A percentile compares a stretch with the other conserved stretches of the same genome.
Evolutionary conservation across 305 asterid species (phyloP).

Genomic region (Fraxinus angustifolia): DNA sequence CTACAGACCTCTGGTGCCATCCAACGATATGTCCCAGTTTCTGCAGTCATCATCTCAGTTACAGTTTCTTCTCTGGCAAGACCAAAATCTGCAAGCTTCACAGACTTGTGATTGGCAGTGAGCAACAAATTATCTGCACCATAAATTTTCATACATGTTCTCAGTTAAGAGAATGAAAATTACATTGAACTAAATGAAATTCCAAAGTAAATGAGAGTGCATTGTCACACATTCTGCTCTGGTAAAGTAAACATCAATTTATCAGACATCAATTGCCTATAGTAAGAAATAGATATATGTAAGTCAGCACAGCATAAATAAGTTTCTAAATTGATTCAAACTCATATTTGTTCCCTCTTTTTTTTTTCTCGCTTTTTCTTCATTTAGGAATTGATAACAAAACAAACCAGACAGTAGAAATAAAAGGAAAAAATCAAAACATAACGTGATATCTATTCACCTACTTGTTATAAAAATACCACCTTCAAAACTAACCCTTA

Average conservation of each 20-base stretch:
- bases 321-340: background rate
- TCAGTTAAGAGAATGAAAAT: slow-evolving; percentile 22
- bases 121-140: slow-evolving; percentile 93
- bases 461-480: slow-evolving; percentile 3
- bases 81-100: slow-evolving; percentile 98
- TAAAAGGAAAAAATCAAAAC: background rate
- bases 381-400: background rate
- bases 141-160: slow-evolving; percentile 29
- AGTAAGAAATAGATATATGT: background rate
- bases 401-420: background rate
- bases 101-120: slow-evolving; percentile 74
- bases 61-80: slow-evolving; percentile 95
- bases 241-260: background rate
- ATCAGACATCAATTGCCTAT: background rate
- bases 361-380: background rate
- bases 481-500: background rate
- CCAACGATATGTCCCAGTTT: slow-evolving; percentile 98
- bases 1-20: slow-evolving; percentile 96
- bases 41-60: slow-evolving; percentile 99
- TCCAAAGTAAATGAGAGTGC: background rate
- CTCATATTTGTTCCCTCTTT: background rate
- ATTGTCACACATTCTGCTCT: background rate
- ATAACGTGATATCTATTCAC: slow-evolving; percentile 1
- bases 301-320: background rate
- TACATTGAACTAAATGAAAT: background rate